Conservation (phyloP, 768 basidiomycete species). For the Naganishia vishniacii region DNA sequence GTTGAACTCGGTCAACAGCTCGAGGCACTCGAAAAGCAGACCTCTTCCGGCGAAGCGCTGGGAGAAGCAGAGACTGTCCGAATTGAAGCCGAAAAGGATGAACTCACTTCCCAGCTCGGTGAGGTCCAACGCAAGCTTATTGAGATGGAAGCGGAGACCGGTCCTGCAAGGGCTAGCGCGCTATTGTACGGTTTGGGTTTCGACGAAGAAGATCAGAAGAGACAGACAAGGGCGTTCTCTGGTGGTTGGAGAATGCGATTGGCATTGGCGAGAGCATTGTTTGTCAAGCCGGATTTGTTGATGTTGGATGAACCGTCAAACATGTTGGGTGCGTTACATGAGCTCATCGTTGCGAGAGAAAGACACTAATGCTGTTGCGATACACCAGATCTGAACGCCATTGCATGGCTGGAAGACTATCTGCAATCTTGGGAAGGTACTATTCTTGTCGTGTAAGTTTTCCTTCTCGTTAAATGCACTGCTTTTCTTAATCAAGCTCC, state of each 20-base stretch:
- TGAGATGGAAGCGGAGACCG: conserved; percentile 98
- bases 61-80: conserved; percentile 34
- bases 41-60: conserved; percentile 62
- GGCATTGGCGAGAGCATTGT: conserved; percentile 87
- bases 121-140: conserved; percentile 84
- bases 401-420: conserved; percentile 97
- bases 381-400: conserved; percentile 87
- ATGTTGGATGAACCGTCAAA: conserved; percentile 93
- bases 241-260: conserved; percentile 97
- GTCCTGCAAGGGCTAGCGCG: conserved; percentile 85
- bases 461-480: background rate
- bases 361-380: too few relatives aligned
- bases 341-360: too few relatives aligned
- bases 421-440: conserved; percentile 91
- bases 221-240: conserved; percentile 78
- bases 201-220: conserved; percentile 74
- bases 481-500: background rate
- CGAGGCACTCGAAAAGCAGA: conserved; percentile 59
- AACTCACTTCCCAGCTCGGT: conserved; percentile 68
- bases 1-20: conserved; percentile 66
- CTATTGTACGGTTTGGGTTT: conserved; percentile 91
- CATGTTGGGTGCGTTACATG: conserved; percentile 58
- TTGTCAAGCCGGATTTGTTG: conserved; percentile 76
- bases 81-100: conserved; percentile 59
- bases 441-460: conserved; percentile 76